phyloP scores from a whole-genome alignment of 2,329 filamentous ascomycete species.

The Trichoderma simmonsii region DNA sequence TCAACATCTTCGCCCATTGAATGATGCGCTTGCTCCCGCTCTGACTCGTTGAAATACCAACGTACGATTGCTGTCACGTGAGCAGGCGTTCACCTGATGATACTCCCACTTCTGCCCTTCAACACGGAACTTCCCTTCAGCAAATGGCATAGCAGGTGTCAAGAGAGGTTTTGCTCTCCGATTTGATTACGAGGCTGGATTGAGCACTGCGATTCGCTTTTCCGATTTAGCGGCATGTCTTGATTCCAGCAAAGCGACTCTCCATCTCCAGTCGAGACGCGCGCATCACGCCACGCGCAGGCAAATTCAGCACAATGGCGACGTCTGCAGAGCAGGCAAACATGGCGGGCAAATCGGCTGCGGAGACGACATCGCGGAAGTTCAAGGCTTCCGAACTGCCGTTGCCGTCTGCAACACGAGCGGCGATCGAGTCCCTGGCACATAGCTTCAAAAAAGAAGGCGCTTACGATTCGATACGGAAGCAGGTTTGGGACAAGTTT shows the following conservation, averaged over 20 bases:
- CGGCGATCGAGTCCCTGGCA: conserved; percentile 71
- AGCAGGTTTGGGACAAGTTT: conserved; percentile 73
- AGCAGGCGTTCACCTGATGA: conserved; percentile 16
- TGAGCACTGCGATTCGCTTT: background rate
- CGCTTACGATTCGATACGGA: conserved; percentile 74
- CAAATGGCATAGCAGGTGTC: background rate
- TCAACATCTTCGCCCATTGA: background rate
- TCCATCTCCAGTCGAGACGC: conserved; percentile 2
- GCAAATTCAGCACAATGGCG: conserved; percentile 23
- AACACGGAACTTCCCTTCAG: background rate
- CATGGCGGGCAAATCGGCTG: conserved; percentile 21
- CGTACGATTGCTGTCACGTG: conserved; percentile 12
- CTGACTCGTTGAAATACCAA: background rate
- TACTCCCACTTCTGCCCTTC: conserved; percentile 7
- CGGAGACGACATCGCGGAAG: conserved; percentile 38
- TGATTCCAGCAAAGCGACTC: background rate
- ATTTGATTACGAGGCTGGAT: background rate
- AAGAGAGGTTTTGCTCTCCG: background rate
- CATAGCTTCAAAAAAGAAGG: conserved; percentile 84
- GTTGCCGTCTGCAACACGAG: conserved; percentile 67
- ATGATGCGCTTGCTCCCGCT: background rate
- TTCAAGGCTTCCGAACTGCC: conserved; percentile 75
- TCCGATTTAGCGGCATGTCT: conserved; percentile 3
- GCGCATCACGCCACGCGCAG: conserved; percentile 14
- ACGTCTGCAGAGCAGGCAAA: conserved; percentile 27